Base-by-base conservation (phyloP, 176 grass and related monocot species). In the Triticum dicoccoides region DNA sequence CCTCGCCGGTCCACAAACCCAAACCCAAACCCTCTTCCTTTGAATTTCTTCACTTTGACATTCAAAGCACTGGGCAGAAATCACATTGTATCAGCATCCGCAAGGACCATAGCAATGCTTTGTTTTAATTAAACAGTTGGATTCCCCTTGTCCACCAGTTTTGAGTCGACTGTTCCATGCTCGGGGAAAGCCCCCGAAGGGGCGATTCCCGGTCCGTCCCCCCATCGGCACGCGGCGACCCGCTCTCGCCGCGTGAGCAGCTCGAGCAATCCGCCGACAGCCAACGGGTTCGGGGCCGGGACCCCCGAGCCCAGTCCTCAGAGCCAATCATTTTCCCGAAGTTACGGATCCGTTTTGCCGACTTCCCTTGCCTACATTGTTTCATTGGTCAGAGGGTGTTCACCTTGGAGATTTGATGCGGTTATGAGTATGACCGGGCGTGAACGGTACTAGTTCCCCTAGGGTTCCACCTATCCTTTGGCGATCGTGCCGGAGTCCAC, bases 31-130 rank as follows among this genome's bases (percentile, higher is more conserved):
- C 38, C 38, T 39, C 38, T 8, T 39, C 8, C 38, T 42, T 92
- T 88, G 90, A 90, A 95, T 95, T 92, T 90, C 90, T 92, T 95
- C 93, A 95, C 83, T 92, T 95, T 94, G 90, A 94, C 87, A 94
- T 94, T 92, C 78, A 90, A 82, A 89, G 89, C 87, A 94, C 84
- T 87, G 70, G 89, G 87, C 84, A 91, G 76, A 91, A 94, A 91
- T 91, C 89, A 87, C 84, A 91, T 89, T 89, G 92, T 77, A 78
- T 91, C 24, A 89, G 76, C 89, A 94, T 94, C 89, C 82, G 84
- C 67, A 6, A 38, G 92, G 92, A 94, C 89, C 87, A 94, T 94
- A 81, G 29, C 92, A 91, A 89, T 94, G 89, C 87, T 94, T 91
- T 94, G 76, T 91, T 94, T 94, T 91, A 91, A 94, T 94, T 94